Evolutionary conservation across 495 filamentous ascomycete species (phyloP), one percentile per base, ranked within the genome.

Genomic region (Aspergillus baeticus): DNA sequence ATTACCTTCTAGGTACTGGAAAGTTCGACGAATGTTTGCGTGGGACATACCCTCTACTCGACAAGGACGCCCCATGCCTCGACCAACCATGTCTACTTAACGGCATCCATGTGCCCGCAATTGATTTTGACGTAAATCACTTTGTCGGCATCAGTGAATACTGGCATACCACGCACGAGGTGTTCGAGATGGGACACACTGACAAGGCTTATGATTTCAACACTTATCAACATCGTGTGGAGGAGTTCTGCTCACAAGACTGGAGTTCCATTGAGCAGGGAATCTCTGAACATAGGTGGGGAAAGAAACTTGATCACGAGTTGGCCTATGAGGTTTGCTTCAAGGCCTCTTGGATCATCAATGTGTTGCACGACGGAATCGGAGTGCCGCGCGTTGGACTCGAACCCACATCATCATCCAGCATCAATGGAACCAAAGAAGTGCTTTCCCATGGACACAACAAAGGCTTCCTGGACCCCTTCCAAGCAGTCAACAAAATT

Each of bases 91-190:
- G 94, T 69, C 74, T 99, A 34, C 75, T 99, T 18, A 86, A 94
- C 57, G 90, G 95, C 0, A 81, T 91, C 43, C 92, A 98, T 64
- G 90, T 92, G 2, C 94, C 94, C 0, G 91, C 93, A 1, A 97
- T 99, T 51, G 94, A 99, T 69, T 99, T 98, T 65, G 87, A 94
- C 49, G 86, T 99, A 36, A 99, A 99, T 58, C 94, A 98, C 66
- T 99, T 99, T 64, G 87, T 99, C 22, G 94, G 94, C 7, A 93
- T 99, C 51, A 96, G 92, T 15, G 94, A 99, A 66, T 99, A 96
- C 67, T 99, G 94, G 94, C 94, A 99, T 72, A 96, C 93, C 0
- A 99, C 94, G 0, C 93, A 97, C 64, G 91, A 95, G 45, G 85
- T 97, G 1, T 97, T 98, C 63, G 88, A 91, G 57, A 85, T 84